phyloP scores from a whole-genome alignment of 2,329 filamentous ascomycete genomes.

The Colletotrichum abscissum region DNA sequence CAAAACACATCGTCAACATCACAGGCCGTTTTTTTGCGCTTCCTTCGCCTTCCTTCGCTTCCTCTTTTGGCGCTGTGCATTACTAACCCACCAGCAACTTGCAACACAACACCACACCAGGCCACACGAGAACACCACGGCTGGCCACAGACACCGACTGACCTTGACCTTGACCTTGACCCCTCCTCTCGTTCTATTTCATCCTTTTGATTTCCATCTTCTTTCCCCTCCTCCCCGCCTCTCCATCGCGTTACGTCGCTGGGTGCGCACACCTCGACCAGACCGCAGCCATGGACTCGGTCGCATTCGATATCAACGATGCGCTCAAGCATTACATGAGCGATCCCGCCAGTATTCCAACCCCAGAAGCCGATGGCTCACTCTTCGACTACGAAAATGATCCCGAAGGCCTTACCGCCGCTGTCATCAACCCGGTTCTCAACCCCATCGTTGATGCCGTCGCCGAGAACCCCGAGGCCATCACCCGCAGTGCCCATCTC shows the following conservation, averaged over 20 bases:
- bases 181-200: not conserved
- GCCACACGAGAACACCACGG: not conserved
- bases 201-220: conserved; percentile 22
- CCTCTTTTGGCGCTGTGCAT: conserved; percentile 12
- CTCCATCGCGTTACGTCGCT: conserved; percentile 21
- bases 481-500: conserved; percentile 82
- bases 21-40: conserved; percentile 3
- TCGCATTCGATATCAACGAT: conserved; percentile 95
- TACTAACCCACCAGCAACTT: conserved; percentile 20
- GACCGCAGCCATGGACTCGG: conserved; percentile 71
- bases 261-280: conserved; percentile 25
- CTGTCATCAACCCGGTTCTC: conserved; percentile 84
- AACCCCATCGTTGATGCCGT: conserved; percentile 94
- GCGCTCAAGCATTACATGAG: conserved; percentile 97
- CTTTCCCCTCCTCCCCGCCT: conserved; percentile 29
- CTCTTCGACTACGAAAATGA: conserved; percentile 94
- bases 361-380: conserved; percentile 84
- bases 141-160: not conserved
- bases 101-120: no score
- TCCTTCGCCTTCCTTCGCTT: not conserved
- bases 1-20: conserved; percentile 24
- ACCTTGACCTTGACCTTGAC: no score
- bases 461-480: conserved; percentile 89
- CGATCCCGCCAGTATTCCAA: conserved; percentile 85
- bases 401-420: conserved; percentile 82